Evolutionary conservation across 192 early-diverging fungal genomes (phyloP).

Genomic region (Podila epicladia): DNA sequence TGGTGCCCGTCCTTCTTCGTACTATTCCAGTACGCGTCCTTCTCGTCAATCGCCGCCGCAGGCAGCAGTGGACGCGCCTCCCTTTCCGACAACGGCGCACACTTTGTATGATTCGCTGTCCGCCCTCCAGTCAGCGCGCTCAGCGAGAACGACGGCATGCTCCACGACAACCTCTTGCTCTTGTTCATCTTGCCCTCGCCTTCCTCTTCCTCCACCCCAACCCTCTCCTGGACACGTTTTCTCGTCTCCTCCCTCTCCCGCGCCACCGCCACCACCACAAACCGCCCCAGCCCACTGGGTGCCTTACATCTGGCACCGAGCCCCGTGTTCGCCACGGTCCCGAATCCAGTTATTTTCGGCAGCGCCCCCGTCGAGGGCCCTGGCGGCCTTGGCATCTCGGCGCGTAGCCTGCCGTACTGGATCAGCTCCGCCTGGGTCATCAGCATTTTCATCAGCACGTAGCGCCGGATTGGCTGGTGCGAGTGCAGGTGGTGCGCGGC

Average conservation of each 20-base stretch:
- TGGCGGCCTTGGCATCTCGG: slow-evolving; percentile 41
- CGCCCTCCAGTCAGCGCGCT: background rate
- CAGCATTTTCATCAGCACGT: slow-evolving; percentile 48
- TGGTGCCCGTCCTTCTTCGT: background rate
- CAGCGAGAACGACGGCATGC: background rate
- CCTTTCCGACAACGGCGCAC: background rate
- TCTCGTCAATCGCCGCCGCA: background rate
- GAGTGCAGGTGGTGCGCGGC: slow-evolving; percentile 48
- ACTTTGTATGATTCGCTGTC: background rate
- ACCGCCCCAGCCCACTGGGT: slow-evolving; percentile 11
- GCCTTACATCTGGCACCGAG: slow-evolving; percentile 6
- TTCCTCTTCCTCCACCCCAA: background rate
- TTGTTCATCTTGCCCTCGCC: slow-evolving; percentile 3
- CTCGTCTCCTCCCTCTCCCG: background rate
- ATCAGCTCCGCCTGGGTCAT: slow-evolving; percentile 43
- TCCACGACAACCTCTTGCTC: slow-evolving; percentile 6
- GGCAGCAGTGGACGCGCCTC: background rate
- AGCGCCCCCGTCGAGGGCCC: slow-evolving; percentile 36
- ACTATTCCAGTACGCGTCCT: background rate
- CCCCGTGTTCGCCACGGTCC: slow-evolving; percentile 18
- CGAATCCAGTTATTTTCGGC: slow-evolving; percentile 32
- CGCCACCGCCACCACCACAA: background rate
- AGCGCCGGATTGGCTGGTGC: slow-evolving; percentile 38
- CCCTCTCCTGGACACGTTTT: background rate
- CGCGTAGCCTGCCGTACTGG: slow-evolving; percentile 35